These are phyloP conservation scores for Lathyrus oleraceus DNA, from an alignment of 306 rosid species.

Conservation along the genomic window DNA sequence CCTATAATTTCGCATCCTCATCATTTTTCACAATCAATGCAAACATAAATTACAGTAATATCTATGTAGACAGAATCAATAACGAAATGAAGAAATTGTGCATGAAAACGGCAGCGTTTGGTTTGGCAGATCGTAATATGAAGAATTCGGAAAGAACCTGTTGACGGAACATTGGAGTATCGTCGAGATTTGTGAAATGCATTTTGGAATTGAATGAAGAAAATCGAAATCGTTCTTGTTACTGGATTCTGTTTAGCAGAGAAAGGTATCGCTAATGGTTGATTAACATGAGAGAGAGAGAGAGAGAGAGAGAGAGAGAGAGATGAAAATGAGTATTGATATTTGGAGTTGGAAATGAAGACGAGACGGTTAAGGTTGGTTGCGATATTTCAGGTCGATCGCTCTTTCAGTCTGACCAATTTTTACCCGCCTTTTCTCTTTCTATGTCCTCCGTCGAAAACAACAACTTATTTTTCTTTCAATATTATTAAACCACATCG, in stretches of 20 bases:
- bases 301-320: constrained; percentile 30
- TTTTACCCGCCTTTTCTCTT: constrained; percentile 40
- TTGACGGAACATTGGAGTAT: constrained; percentile 64
- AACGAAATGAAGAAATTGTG: background rate
- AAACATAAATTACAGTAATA: background rate
- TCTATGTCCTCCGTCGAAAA: background rate
- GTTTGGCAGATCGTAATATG: background rate
- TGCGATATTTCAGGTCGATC: constrained; percentile 54
- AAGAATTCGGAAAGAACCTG: constrained; percentile 40
- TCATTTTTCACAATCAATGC: background rate
- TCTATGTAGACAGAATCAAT: background rate
- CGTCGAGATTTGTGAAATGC: constrained; percentile 59
- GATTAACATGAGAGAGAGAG: background rate
- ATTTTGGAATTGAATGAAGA: constrained; percentile 32
- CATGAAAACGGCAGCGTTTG: background rate
- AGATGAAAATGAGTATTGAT: constrained; percentile 15
- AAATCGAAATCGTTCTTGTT: constrained; percentile 5
- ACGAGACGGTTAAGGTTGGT: constrained; percentile 32
- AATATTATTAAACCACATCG: background rate
- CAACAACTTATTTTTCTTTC: no score
- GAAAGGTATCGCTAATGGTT: constrained; percentile 9
- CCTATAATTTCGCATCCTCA: background rate
- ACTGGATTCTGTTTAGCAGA: constrained; percentile 2
- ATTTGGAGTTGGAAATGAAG: background rate
- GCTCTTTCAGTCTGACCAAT: background rate